Base-by-base conservation (phyloP, 2,329 filamentous ascomycete genomes). In the Fusarium albosuccineum region DNA sequence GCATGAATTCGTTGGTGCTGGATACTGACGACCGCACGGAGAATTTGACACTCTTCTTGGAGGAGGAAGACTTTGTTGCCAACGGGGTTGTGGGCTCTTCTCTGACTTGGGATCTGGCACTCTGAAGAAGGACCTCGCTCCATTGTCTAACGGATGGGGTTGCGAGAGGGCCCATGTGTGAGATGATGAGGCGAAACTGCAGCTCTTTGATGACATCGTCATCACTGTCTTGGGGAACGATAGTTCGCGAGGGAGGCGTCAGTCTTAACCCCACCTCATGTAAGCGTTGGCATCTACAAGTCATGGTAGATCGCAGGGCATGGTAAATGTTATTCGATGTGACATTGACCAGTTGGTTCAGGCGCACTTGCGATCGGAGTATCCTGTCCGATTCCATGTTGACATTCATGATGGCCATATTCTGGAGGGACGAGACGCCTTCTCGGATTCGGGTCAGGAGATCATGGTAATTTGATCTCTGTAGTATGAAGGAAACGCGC, bases 151-250 rank as follows among this genome's bases (percentile, higher is more conserved):
- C 22, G 1, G 34, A 27, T 0, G 27, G 9, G 1, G 6, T 16
- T 3, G 16, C 17, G 0, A 42, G 41, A 7, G 1, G 11, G 0
- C 6, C 1, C 1, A 22, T 0, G 6, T 57, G 26, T 1, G 57
- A 46, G 2, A 60, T 5, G 0, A 52, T 52, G 9, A 60, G 27
- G 0, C 17, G 51, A 9, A 60, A 60, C 3, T 57, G 51, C 9
- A 60, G 3, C 14, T 57, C 41, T 8, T 41, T 34, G 1, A 48
- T 41, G 6, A 60, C 16, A 2, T 57, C 41, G 4, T 57, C 34
- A 48, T 60, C 51, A 0, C 39, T 26, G 29, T 60, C 51, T 6
- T 34, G 33, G 1, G 51, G 57, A 4, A 41, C 0, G 6, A 60
- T 8, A 1, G 57, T 60, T 0, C 17, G 27, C 0, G 34, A 46